Base-by-base conservation (phyloP, 805 yeast species). In the Pichia rugopelliculosa region DNA sequence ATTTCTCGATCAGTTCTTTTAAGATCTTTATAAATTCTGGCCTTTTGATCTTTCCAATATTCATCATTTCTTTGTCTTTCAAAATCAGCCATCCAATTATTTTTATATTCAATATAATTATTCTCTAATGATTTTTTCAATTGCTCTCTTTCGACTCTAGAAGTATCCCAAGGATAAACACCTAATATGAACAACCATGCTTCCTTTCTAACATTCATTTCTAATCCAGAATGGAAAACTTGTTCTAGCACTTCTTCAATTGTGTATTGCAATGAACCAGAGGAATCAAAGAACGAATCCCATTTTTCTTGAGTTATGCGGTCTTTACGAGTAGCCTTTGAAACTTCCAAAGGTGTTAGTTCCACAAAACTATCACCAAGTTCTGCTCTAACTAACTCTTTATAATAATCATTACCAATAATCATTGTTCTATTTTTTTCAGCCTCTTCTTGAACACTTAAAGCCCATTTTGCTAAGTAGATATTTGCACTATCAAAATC, bases 381-480 rank as follows among this genome's bases (percentile, higher is more conserved):
- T 57, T 85, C 90, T 45, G 72, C 69, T 46, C 73, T 74, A 37
- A 85, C 71, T 44, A 77, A 60, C 26, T 73, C 74, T 39, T 73
- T 65, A 54, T 82, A 81, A 17, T 79, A 70, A n/a, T 78, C 79
- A 56, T 80, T 82, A 47, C 82, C 71, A 30, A 81, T 69, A 57
- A 75, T 70, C 57, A 71, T 69, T 48, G 71, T 69, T 51, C 78
- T 66, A 51, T 77, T 72, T 47, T 78, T 76, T 55, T 80, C 89
- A 2, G 96, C 93, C 62, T 91, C 95, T 57, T 89, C 90, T 56
- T 91, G 93, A 10, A 93, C 93, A 25, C 87, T 87, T 56, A 87
- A 75, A 0, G 98, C 97, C 98, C 98, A 93, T 68, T 89, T 90
- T 5, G 98, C 98, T 50, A 91, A 71, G 62, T 88, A 91, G 4